Percentiles rank a stretch among this genome's conserved stretches.
Evolutionary conservation across 164 flowering plant genomes (phyloP).

Genomic region (Amborella trichopoda): DNA sequence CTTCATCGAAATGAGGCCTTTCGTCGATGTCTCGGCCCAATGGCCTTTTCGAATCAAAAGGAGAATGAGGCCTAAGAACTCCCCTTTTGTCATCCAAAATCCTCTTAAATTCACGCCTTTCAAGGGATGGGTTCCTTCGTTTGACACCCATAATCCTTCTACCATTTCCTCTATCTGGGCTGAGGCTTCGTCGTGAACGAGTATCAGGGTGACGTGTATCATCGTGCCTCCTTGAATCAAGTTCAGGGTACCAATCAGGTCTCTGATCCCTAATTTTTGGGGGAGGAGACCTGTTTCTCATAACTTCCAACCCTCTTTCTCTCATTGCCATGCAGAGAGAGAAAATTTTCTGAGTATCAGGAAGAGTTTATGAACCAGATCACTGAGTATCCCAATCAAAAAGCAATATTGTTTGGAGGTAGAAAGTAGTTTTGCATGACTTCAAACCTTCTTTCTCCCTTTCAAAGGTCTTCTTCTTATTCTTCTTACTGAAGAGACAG

Average conservation of each 20-base stretch:
- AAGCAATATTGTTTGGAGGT: too few species aligned
- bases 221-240: neutral
- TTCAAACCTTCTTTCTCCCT: too few species aligned
- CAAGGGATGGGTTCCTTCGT: slow-evolving; percentile 11
- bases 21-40: neutral
- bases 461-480: too few species aligned
- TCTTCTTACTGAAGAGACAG: too few species aligned
- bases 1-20: slow-evolving; percentile 10
- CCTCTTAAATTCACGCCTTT: slow-evolving; percentile 11
- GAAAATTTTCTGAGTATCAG: too few species aligned
- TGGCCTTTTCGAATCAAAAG: neutral
- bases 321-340: too few species aligned
- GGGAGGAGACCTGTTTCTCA: slow-evolving; percentile 6
- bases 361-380: too few species aligned
- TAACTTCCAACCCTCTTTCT: neutral
- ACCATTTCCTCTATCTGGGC: neutral
- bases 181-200: slow-evolving; percentile 6
- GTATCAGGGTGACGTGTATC: neutral
- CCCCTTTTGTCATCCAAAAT: slow-evolving; percentile 8
- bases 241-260: slow-evolving; percentile 3
- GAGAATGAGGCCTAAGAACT: neutral
- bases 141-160: slow-evolving; percentile 1
- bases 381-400: too few species aligned
- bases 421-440: too few species aligned
- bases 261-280: slow-evolving; percentile 3